Evolutionary conservation across 2,329 filamentous ascomycete genomes (phyloP), one percentile per base, ranked within the genome.

Genomic region (Botryotinia calthae): DNA sequence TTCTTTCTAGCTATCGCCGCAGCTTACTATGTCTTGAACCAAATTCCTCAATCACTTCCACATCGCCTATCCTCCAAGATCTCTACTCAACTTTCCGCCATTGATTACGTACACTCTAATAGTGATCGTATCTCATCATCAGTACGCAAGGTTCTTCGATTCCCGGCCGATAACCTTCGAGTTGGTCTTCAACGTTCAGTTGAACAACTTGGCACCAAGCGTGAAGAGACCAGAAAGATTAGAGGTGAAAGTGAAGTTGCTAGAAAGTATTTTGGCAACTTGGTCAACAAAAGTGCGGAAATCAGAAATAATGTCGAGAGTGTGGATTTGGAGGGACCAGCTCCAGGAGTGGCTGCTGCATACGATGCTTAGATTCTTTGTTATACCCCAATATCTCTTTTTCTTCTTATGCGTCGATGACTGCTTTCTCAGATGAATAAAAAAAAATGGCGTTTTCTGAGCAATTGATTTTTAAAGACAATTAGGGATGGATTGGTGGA

Each of bases 101-200:
- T 97, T 79, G 96, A 99, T 84, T 99, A 98, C 81, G 93, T 96
- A 1, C 96, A 99, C 82, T 84, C 89, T 76, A 99, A 99, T 84
- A 90, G 94, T 62, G 86, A 88, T 28, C 93, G 96, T 71, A 97
- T 99, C 79, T 91, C 93, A 34, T 87, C 89, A 40, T 92, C 97
- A 71, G 94, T 97, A 59, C 93, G 95, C 77, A 93, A 94, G 81
- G 94, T 97, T 14, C 88, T 99, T 56, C 93, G 93, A 74, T 90
- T 93, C 78, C 96, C 96, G 0, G 93, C 95, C 1, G 92, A 95
- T 79, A 94, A 94, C 78, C 88, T 99, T 12, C 91, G 94, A 71
- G 90, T 94, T 61, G 91, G 92, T 70, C 87, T 99, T 44, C 92
- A 97, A 78, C 90, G 92, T 71, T 94, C 90, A 42, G 91, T 98